Base-by-base conservation (phyloP, 495 filamentous ascomycete genomes). In the Extremus antarcticus region DNA sequence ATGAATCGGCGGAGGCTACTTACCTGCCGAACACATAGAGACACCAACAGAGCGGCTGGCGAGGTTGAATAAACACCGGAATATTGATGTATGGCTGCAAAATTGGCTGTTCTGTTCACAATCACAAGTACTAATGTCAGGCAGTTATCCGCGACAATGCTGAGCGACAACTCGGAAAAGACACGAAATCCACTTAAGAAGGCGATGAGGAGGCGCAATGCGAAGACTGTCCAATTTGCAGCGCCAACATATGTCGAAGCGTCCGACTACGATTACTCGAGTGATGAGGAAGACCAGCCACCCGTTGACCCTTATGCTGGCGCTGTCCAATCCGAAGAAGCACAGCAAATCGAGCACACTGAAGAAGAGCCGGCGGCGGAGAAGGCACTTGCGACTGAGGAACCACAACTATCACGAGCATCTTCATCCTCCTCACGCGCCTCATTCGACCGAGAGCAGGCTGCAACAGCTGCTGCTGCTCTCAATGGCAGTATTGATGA, bases 11-110 rank as follows among this genome's bases (percentile, higher is more conserved):
- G 2, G 47, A 95, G 91, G 92, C 32, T 99, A 99, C 64, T 73
- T 99, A 39, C 92, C 92, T 35, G 92, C 92, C 7, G 92, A 99
- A 65, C 92, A 99, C 67, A 99, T 99, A 61, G 92, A 99, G 69
- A 99, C 94, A 8, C 94, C 94, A 7, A 95, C 91, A 13, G 92
- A 99, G 69, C 78, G 92, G 66, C 69, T 99, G 43, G 92, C 92
- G 29, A 78, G 92, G 59, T 72, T 97, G 48, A 99, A 99, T 70
- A 99, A 99, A 67, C 92, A 99, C 69, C 77, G 92, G 57, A 99
- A 99, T 68, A 88, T 97, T 57, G 92, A 99, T 74, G 88, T 94
- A 79, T 57, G 87, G 74, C 23, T 21, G 51, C 8, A 21, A 20
- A 20, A 15, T 16, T 19, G 8, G 22, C 35, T 40, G 20, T 51